Conservation (phyloP, 176 grass and related monocot species). For the Typha latifolia region DNA sequence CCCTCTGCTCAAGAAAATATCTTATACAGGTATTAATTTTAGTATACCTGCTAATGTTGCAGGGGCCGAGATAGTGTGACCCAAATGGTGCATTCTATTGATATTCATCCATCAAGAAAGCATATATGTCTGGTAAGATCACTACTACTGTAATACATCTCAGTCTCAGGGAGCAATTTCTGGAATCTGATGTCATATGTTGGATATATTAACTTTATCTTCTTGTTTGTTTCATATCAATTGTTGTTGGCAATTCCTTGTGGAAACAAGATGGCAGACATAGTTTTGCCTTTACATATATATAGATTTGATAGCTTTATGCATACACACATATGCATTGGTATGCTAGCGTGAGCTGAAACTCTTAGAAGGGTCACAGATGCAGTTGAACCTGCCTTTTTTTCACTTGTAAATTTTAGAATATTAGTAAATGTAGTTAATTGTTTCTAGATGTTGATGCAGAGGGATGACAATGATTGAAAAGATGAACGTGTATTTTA, state of each 20-base stretch:
- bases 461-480: background rate
- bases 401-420: background rate
- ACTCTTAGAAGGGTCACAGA: background rate
- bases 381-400: background rate
- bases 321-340: background rate
- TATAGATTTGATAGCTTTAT: background rate
- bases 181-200: background rate
- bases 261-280: no score
- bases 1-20: background rate
- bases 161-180: constrained; percentile 1
- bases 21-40: constrained; percentile 1
- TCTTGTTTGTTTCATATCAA: background rate
- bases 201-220: constrained; percentile 15
- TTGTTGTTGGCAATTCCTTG: background rate
- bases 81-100: constrained; percentile 77
- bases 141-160: background rate
- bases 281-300: no score
- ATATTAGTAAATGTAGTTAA: background rate
- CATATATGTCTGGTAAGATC: constrained; percentile 75
- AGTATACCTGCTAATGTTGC: constrained; percentile 19
- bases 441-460: background rate
- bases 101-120: constrained; percentile 89
- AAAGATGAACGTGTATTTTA: background rate
- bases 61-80: constrained; percentile 44
- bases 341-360: background rate